These are phyloP conservation scores for Pythium insidiosum DNA, from an alignment of 352 stramenopile genomes.

Conservation along the genomic window DNA sequence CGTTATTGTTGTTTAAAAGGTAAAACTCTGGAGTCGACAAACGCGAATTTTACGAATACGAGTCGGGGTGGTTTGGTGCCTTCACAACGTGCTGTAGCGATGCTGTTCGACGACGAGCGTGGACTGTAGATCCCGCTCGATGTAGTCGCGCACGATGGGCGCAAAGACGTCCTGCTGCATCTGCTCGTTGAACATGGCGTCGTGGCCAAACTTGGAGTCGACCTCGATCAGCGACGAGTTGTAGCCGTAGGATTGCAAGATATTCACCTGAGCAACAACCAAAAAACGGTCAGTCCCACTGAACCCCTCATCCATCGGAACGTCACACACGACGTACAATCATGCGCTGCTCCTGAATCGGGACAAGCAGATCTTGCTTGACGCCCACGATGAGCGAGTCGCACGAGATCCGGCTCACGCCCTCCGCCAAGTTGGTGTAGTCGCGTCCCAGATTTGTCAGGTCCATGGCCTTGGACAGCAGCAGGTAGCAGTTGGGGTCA, in stretches of 20 bases:
- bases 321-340: constrained; percentile 27
- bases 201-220: constrained; percentile 83
- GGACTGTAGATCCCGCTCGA: constrained; percentile 51
- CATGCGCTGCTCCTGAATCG: constrained; percentile 70
- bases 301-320: background rate
- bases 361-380: constrained; percentile 82
- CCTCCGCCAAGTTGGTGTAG: constrained; percentile 61
- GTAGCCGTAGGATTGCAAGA: constrained; percentile 69
- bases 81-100: constrained; percentile 75
- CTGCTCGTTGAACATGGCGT: constrained; percentile 80
- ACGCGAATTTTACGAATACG: no score
- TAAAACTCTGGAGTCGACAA: no score
- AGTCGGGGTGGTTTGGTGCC: no score
- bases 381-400: constrained; percentile 71
- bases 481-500: constrained; percentile 85
- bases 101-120: constrained; percentile 59
- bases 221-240: constrained; percentile 61
- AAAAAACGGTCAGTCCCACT: no score
- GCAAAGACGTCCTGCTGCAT: constrained; percentile 77
- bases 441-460: constrained; percentile 69
- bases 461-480: constrained; percentile 86
- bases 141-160: constrained; percentile 53
- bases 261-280: constrained; percentile 31
- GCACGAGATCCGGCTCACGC: constrained; percentile 56
- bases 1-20: no score